Conservation (phyloP, 768 basidiomycete species). For the Chalciporus chontae region DNA sequence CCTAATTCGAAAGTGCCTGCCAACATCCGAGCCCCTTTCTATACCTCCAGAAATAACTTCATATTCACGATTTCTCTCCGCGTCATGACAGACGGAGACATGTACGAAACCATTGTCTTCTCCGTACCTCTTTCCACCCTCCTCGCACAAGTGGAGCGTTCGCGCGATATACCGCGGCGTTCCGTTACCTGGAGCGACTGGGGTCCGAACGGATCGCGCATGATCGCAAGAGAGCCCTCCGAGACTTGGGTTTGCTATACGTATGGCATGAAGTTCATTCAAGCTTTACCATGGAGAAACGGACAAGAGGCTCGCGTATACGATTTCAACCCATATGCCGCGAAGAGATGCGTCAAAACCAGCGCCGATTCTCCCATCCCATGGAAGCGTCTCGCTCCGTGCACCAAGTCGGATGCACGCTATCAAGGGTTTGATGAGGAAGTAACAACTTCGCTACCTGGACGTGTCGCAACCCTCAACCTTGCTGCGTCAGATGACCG, state of each 20-base stretch:
- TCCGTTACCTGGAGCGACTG: conserved; percentile 28
- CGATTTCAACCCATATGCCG: conserved; percentile 32
- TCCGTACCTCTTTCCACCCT: conserved; percentile 32
- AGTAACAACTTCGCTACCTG: conserved; percentile 28
- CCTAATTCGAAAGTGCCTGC: conserved; percentile 24
- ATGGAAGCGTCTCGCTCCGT: conserved; percentile 18
- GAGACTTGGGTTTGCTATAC: conserved; percentile 35
- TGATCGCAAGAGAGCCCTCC: conserved; percentile 25
- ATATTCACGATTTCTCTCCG: conserved; percentile 31
- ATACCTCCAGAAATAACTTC: conserved; percentile 24
- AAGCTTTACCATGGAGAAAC: conserved; percentile 20
- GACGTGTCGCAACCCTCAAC: conserved; percentile 19
- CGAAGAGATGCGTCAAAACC: conserved; percentile 13
- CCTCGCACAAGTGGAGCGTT: conserved; percentile 20
- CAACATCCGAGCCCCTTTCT: conserved; percentile 17
- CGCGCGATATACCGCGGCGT: conserved; percentile 2
- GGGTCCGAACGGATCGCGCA: conserved; percentile 31
- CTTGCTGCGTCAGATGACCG: conserved; percentile 12
- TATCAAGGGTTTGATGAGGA: conserved; percentile 19
- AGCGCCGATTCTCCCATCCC: conserved; percentile 4
- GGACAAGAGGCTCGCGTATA: conserved; percentile 22
- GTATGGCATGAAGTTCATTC: conserved; percentile 34
- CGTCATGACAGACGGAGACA: conserved; percentile 1
- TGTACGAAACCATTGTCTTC: conserved; percentile 19
- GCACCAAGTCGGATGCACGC: conserved; percentile 6